Conservation (phyloP, 2,329 filamentous ascomycete genomes). For the Ilyonectria robusta region DNA sequence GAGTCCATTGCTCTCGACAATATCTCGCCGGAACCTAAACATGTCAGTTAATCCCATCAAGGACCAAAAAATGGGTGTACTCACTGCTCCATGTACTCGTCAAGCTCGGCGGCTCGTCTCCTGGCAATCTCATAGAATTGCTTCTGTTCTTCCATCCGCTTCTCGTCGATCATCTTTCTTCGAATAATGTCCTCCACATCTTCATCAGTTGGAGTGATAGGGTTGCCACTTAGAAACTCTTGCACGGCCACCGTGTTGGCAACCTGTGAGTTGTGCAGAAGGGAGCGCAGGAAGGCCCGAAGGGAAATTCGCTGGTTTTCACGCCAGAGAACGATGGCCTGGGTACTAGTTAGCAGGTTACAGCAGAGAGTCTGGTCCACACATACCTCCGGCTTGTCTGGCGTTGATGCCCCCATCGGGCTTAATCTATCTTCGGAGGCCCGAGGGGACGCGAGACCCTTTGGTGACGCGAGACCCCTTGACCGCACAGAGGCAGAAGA, state of each 20-base stretch:
- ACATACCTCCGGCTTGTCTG: conserved; percentile 47
- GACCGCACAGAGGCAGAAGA: conserved; percentile 51
- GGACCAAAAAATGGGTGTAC: conserved; percentile 43
- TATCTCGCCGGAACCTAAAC: conserved; percentile 74
- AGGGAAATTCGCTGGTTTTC: conserved; percentile 94
- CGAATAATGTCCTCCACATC: conserved; percentile 86
- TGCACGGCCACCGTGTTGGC: conserved; percentile 86
- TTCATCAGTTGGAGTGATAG: conserved; percentile 82
- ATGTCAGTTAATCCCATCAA: conserved; percentile 37
- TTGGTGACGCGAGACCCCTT: conserved; percentile 49
- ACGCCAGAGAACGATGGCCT: conserved; percentile 78
- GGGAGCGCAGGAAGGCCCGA: conserved; percentile 88
- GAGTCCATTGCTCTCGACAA: conserved; percentile 82
- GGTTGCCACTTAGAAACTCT: conserved; percentile 84
- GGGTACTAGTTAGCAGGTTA: conserved; percentile 43
- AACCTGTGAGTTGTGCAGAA: conserved; percentile 87
- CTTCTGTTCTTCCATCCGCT: conserved; percentile 91
- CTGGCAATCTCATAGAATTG: conserved; percentile 96
- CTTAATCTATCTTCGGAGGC: conserved; percentile 52
- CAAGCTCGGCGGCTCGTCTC: conserved; percentile 89
- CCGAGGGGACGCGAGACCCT: conserved; percentile 48
- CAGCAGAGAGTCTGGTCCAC: not conserved
- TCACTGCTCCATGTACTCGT: conserved; percentile 97
- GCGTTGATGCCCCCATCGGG: conserved; percentile 40
- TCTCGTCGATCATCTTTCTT: conserved; percentile 87